Conservation (phyloP, 2,329 filamentous ascomycete genomes). For the Calycina marina region DNA sequence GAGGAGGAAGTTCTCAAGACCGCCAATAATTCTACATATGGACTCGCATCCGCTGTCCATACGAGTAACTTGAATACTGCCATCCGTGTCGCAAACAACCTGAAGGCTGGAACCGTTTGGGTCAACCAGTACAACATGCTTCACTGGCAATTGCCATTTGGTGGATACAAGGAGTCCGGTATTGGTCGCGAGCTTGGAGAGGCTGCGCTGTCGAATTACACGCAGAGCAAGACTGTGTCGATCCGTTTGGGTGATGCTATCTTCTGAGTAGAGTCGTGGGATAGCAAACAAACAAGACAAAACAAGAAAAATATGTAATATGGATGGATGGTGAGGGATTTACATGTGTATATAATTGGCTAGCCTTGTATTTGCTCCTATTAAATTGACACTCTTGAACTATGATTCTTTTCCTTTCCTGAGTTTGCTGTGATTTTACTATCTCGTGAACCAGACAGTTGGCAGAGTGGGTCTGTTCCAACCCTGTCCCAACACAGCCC, state of each 20-base stretch:
- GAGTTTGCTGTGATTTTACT: too few relatives aligned
- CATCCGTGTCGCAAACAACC: constrained; percentile 46
- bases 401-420: too few relatives aligned
- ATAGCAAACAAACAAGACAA: neutral
- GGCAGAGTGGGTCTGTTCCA: too few relatives aligned
- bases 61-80: constrained; percentile 55
- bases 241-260: constrained; percentile 35
- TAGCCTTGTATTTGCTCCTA: too few relatives aligned
- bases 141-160: constrained; percentile 51
- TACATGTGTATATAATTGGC: constrained; percentile 14
- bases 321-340: too few relatives aligned
- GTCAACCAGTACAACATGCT: constrained; percentile 47
- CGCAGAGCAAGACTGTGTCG: constrained; percentile 50
- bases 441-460: too few relatives aligned
- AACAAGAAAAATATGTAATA: constrained; percentile 2
- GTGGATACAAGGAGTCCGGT: constrained; percentile 66
- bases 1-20: constrained; percentile 50
- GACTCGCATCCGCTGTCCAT: constrained; percentile 54
- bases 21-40: constrained; percentile 50
- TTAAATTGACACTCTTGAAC: too few relatives aligned
- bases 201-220: constrained; percentile 52
- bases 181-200: constrained; percentile 65
- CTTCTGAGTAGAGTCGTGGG: constrained; percentile 21
- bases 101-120: constrained; percentile 39
- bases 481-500: too few relatives aligned